Conservation (phyloP, 345 rosid genomes). For the Euphorbia peplus region DNA sequence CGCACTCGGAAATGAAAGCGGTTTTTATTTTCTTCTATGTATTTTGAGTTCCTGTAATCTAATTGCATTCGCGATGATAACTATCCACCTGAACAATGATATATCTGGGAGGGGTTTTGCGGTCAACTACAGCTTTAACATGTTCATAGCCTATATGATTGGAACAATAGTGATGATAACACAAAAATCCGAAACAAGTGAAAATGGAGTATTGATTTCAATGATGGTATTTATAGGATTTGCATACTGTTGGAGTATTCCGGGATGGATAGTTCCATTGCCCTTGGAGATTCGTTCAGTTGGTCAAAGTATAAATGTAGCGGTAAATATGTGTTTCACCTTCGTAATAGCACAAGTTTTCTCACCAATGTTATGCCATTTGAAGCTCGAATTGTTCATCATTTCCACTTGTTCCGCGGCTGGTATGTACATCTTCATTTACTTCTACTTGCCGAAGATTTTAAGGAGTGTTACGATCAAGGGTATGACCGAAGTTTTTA, state of each 20-base stretch:
- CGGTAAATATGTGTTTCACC: slow-evolving; percentile 56
- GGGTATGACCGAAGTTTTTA: slow-evolving; percentile 32
- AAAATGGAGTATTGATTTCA: slow-evolving; percentile 36
- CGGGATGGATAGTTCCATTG: slow-evolving; percentile 62
- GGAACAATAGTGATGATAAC: slow-evolving; percentile 44
- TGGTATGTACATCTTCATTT: slow-evolving; percentile 41
- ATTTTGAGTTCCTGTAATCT: slow-evolving; percentile 31
- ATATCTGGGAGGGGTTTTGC: too few species aligned
- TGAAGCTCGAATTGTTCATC: slow-evolving; percentile 50
- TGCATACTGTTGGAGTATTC: slow-evolving; percentile 74
- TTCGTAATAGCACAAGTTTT: slow-evolving; percentile 58
- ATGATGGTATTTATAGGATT: slow-evolving; percentile 35
- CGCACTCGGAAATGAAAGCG: slow-evolving; percentile 23
- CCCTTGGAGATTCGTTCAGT: slow-evolving; percentile 64
- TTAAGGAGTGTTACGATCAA: slow-evolving; percentile 35
- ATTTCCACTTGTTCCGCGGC: slow-evolving; percentile 41
- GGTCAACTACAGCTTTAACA: too few species aligned
- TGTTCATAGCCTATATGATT: too few species aligned
- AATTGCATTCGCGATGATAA: slow-evolving; percentile 12
- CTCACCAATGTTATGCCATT: slow-evolving; percentile 47
- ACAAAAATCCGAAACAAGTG: slow-evolving; percentile 44
- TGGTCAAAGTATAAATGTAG: slow-evolving; percentile 47
- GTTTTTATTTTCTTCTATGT: slow-evolving; percentile 16
- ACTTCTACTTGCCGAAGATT: slow-evolving; percentile 40
- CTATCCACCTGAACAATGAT: too few species aligned